Evolutionary conservation across 768 basidiomycete genomes (phyloP), one percentile per base, ranked within the genome.

Genomic region (Tubosaeta brunneosetosa): DNA sequence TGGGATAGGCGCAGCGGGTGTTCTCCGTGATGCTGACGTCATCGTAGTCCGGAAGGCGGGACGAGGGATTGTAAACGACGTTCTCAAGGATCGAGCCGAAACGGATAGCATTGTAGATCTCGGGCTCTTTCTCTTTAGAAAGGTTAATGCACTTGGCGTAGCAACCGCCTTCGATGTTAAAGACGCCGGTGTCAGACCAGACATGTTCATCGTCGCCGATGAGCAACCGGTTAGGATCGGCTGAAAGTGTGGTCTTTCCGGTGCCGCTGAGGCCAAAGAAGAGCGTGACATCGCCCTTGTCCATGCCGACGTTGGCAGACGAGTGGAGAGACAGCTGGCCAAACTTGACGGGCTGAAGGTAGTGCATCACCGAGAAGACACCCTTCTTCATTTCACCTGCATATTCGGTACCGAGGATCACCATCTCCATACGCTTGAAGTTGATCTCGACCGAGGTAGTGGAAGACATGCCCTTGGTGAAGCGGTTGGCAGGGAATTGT

Each of bases 321-420:
- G 95, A 97, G 77, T 99, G 97, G 50, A 99, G 84, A 22, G 94
- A 97, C 49, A 99, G 83, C 70, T 97, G 94, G 48, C 93, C 93
- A 66, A 97, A 98, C 70, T 97, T 98, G 78, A 98, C 87, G 6
- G 97, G 97, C 77, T 95, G 93, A 55, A 99, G 81, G 72, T 98
- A 99, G 75, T 99, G 95, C 95, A 99, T 99, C 62, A 99, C 94
- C 41, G 89, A 92, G 78, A 99, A 99, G 70, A 99, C 91, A 66
- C 97, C 97, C 84, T 99, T 99, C 78, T 99, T 99, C 97, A 99
- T 99, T 78, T 99, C 94, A 47, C 94, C 94, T 29, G 94, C 94
- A 66, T 97, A 97, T 69, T 97, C 94, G 26, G 93, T 95, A 50
- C 91, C 95, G 62, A 99, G 91, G 66, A 99, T 98, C 65, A 99